Percentiles rank a stretch among this genome's conserved stretches.
These are phyloP conservation scores for Coniochaeta ligniaria DNA, from an alignment of 2,329 filamentous ascomycete genomes.

Conservation along the genomic window DNA sequence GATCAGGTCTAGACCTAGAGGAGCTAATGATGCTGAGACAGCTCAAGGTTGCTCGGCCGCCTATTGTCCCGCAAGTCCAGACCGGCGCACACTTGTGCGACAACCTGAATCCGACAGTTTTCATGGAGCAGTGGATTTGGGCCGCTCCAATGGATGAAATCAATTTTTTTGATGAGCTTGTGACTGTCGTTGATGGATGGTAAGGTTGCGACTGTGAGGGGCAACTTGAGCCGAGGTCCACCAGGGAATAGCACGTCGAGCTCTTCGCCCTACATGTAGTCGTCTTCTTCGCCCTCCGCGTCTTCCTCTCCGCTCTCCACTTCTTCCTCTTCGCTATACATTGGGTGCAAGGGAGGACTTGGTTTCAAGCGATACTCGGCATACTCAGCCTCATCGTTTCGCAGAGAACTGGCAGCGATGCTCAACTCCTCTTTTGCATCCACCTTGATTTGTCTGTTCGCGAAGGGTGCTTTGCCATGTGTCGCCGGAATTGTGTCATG, in stretches of 20 bases:
- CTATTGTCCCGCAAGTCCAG: background rate
- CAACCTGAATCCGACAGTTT: background rate
- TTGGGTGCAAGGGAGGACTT: too few species aligned
- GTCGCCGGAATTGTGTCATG: background rate
- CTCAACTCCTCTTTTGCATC: background rate
- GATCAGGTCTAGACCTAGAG: background rate
- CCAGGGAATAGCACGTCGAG: background rate
- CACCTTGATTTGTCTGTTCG: too few species aligned
- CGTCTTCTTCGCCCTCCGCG: too few species aligned
- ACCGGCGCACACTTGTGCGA: background rate
- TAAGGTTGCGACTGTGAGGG: background rate
- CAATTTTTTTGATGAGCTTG: background rate
- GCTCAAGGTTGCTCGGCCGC: background rate
- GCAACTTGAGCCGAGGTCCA: constrained; percentile 2
- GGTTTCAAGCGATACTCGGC: too few species aligned
- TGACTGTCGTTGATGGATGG: background rate
- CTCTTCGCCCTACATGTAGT: too few species aligned
- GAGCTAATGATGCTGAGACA: background rate
- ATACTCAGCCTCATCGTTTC: too few species aligned
- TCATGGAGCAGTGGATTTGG: background rate
- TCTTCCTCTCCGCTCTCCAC: too few species aligned
- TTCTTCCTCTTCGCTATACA: too few species aligned
- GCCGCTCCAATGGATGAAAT: background rate
- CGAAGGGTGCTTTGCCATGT: background rate
- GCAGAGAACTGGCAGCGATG: too few species aligned